Conservation (phyloP, 805 yeast species). For the Saccharomycopsis oosterbeekiorum region DNA sequence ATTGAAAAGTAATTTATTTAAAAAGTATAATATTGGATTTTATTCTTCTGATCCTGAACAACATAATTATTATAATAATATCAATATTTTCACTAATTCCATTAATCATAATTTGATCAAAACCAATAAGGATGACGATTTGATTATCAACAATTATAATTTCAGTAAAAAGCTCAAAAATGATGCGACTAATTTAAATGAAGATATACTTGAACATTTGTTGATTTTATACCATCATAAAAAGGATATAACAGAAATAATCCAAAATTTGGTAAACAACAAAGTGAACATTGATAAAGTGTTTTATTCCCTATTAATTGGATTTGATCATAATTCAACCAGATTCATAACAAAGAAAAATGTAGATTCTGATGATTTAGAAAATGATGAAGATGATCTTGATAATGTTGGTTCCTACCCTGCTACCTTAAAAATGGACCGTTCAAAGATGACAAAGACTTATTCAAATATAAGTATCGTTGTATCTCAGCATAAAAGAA, state of each 20-base stretch:
- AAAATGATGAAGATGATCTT: constrained; percentile 1
- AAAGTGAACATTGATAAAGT: constrained; percentile 19
- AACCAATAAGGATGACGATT: constrained; percentile 11
- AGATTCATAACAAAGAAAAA: constrained; percentile 1
- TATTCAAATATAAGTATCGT: constrained; percentile 17
- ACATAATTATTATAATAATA: constrained; percentile 11
- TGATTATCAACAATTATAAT: constrained; percentile 16
- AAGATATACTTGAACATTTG: constrained; percentile 9
- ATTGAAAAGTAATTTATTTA: constrained; percentile 25
- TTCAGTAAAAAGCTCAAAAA: constrained; percentile 10
- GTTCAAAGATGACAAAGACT: constrained; percentile 15
- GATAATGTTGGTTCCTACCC: constrained; percentile 17
- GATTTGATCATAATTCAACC: constrained; percentile 8
- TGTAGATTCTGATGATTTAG: neutral
- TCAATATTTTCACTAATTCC: constrained; percentile 18
- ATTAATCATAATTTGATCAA: constrained; percentile 16
- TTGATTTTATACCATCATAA: constrained; percentile 16
- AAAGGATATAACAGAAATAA: constrained; percentile 9
- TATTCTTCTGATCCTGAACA: constrained; percentile 8
- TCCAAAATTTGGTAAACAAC: constrained; percentile 13
- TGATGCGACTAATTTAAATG: constrained; percentile 5
- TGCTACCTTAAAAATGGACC: constrained; percentile 9
- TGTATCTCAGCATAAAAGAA: constrained; percentile 12
- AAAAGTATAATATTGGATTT: constrained; percentile 14
- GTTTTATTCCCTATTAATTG: constrained; percentile 16